Evolutionary conservation across 1,139 yeast species (phyloP).

Genomic region (Suhomyces ambrosiae): DNA sequence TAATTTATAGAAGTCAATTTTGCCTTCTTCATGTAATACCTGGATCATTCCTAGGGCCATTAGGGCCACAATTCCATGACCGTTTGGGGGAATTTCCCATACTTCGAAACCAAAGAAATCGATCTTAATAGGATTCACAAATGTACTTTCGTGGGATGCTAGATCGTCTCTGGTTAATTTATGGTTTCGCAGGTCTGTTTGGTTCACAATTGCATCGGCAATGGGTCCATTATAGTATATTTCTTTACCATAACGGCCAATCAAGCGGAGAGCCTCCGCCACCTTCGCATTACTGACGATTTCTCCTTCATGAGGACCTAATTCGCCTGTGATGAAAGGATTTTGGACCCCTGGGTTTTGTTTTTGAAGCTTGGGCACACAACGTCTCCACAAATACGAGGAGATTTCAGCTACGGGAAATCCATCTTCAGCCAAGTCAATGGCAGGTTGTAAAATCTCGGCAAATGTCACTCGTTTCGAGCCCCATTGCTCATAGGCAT

Average conservation of each 20-base stretch:
- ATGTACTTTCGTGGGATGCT: constrained; percentile 54
- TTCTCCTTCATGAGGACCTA: constrained; percentile 62
- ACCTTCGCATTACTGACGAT: constrained; percentile 53
- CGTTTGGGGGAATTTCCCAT: constrained; percentile 85
- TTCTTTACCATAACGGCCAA: constrained; percentile 60
- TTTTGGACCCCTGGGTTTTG: constrained; percentile 39
- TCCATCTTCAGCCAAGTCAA: constrained; percentile 68
- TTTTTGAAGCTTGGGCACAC: constrained; percentile 37
- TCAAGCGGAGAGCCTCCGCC: constrained; percentile 54
- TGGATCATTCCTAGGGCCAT: constrained; percentile 67
- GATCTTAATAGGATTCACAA: constrained; percentile 62
- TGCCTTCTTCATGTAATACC: constrained; percentile 51
- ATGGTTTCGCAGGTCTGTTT: constrained; percentile 56
- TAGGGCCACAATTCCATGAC: constrained; percentile 76
- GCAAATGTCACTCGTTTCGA: constrained; percentile 62
- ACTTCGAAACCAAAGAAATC: constrained; percentile 46
- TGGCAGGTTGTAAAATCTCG: constrained; percentile 69
- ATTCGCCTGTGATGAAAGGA: constrained; percentile 39
- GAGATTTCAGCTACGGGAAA: constrained; percentile 65
- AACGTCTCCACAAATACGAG: constrained; percentile 53
- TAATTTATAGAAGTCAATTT: constrained; percentile 46
- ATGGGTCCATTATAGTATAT: constrained; percentile 72
- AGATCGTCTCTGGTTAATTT: constrained; percentile 59
- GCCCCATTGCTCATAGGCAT: constrained; percentile 71
- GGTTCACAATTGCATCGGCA: constrained; percentile 65